Evolutionary conservation across 768 basidiomycete species (phyloP), one percentile per base, ranked within the genome.

Genomic region (Suillus subluteus): DNA sequence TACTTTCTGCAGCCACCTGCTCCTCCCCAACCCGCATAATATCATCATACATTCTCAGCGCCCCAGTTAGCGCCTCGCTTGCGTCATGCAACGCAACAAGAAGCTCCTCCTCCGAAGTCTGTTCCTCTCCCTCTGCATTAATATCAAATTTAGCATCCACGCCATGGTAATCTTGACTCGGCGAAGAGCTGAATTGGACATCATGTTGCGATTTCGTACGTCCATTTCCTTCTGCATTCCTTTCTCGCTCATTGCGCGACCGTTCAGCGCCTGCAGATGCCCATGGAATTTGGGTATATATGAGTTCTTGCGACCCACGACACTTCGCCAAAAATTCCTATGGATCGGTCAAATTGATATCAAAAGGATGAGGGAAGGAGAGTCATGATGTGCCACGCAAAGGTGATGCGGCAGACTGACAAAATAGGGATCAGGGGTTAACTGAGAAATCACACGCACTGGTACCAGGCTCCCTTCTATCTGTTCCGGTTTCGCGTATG

Each of bases 281-380:
- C 95, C 96, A 97, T 9, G 91, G 88, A 71, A 98, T 95, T 77
- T 96, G 95, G 13, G 91, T 88, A 69, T 83, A 90, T 35, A 97
- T 87, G 13, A 96, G 84, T 67, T 95, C 95, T 76, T 95, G 94
- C 2, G 93, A 95, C 4, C 86, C 83, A 37, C 87, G 84, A 74
- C 94, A 95, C 73, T 93, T 92, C 18, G 76, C 72, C 71, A 92
- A 87, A 72, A 95, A 96, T 79, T 96, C 95, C 94, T 97, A 73
- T 1, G 23, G 40, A n/a, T 35, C 32, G 12, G 18, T 61, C 18
- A 61, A 26, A 61, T 43, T 30, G 18, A 12, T 41, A 32, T 18
- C 8, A 12, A 43, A 6, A 61, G 26, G 1, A 6, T 43, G 11
- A 8, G 16, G 8, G 4, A 1, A 62, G 26, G 55, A 6, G 38